Percentiles rank a stretch among this genome's conserved stretches.
These are phyloP conservation scores for Potentilla sterilis DNA, from an alignment of 306 rosid species.

Conservation along the genomic window DNA sequence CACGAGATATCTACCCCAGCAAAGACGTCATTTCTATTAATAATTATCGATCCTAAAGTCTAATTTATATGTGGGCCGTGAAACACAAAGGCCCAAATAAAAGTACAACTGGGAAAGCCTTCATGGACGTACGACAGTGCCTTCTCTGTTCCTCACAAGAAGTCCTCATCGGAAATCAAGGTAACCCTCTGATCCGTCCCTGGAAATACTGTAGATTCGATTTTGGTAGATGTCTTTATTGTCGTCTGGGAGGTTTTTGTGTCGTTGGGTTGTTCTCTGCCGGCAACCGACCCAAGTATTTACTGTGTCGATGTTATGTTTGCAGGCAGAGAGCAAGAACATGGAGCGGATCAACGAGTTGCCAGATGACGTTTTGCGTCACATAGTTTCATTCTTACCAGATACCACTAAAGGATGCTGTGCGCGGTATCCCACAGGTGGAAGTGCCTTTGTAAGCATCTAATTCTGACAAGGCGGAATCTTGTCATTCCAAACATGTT, in stretches of 20 bases:
- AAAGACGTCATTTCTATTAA: too few relatives aligned
- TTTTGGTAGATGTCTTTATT: too few relatives aligned
- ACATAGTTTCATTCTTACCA: background rate
- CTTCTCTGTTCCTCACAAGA: background rate
- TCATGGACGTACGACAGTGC: too few relatives aligned
- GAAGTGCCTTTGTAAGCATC: background rate
- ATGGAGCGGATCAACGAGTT: background rate
- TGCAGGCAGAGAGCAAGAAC: background rate
- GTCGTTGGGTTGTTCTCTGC: too few relatives aligned
- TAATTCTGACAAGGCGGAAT: background rate
- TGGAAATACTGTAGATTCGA: background rate
- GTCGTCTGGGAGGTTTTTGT: too few relatives aligned
- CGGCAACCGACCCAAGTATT: too few relatives aligned
- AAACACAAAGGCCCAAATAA: too few relatives aligned
- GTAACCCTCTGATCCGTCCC: constrained; percentile 15
- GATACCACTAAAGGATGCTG: background rate
- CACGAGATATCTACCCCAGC: constrained; percentile 21
- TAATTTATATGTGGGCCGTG: too few relatives aligned
- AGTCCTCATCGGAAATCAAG: constrained; percentile 52
- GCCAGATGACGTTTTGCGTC: background rate
- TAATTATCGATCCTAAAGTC: too few relatives aligned
- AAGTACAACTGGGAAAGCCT: too few relatives aligned
- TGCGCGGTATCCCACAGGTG: background rate
- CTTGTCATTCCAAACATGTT: background rate
- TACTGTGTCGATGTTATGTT: background rate